Conservation (phyloP, 305 asterid species). For the Fraxinus paxiana region DNA sequence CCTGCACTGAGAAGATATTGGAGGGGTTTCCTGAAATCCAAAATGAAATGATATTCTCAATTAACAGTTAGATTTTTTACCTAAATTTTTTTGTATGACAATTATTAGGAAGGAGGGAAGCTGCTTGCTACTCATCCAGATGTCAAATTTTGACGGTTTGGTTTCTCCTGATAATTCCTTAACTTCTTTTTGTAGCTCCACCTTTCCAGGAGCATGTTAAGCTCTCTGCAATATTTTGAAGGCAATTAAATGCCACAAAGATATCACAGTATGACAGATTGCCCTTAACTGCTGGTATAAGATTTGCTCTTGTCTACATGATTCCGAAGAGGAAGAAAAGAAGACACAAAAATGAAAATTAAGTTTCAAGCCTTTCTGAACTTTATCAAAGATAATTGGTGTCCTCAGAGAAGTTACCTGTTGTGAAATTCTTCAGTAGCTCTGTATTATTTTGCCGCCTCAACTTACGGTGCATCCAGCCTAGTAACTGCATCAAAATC, state of each 20-base stretch:
- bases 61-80: neutral
- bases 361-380: constrained; percentile 9
- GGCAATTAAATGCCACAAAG: constrained; percentile 5
- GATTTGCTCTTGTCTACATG: neutral
- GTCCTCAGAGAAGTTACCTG: constrained; percentile 40
- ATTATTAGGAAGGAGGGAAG: neutral
- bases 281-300: neutral
- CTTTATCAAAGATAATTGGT: constrained; percentile 7
- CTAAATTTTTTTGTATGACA: constrained; percentile 20
- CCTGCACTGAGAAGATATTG: constrained; percentile 34
- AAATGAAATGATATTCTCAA: constrained; percentile 17
- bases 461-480: constrained; percentile 72
- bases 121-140: constrained; percentile 6
- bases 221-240: neutral
- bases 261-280: neutral
- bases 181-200: neutral
- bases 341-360: neutral
- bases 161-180: neutral
- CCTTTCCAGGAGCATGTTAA: neutral
- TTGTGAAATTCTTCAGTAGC: constrained; percentile 36
- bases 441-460: constrained; percentile 40
- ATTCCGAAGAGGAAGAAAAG: constrained; percentile 5
- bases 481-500: constrained; percentile 57
- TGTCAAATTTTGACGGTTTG: neutral
- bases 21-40: constrained; percentile 44